These are phyloP conservation scores for Boletus reticulatus DNA, from an alignment of 768 basidiomycete genomes.

Conservation along the genomic window DNA sequence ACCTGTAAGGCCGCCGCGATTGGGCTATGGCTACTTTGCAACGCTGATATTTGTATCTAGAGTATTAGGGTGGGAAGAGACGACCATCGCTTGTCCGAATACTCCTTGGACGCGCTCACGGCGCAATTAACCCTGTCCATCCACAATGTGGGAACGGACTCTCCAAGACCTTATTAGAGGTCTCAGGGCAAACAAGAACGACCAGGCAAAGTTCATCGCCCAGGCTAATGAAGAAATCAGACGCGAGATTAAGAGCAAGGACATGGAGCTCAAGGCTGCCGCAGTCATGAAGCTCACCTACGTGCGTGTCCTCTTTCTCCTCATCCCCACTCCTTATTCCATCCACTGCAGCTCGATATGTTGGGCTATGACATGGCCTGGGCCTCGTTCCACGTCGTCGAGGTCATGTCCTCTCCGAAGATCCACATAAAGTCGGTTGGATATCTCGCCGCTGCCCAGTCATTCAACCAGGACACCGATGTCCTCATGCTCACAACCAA, in stretches of 20 bases:
- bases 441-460: constrained; percentile 89
- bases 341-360: constrained; percentile 81
- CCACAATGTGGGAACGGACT: constrained; percentile 90
- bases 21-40: too few species aligned
- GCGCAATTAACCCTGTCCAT: background rate
- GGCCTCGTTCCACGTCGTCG: constrained; percentile 96
- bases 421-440: constrained; percentile 94
- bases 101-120: background rate
- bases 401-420: constrained; percentile 94
- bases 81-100: too few species aligned
- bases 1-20: too few species aligned
- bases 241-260: constrained; percentile 85
- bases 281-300: constrained; percentile 96
- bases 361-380: constrained; percentile 92
- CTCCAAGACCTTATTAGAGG: constrained; percentile 95
- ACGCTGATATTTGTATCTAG: too few species aligned
- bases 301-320: constrained; percentile 50
- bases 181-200: constrained; percentile 91
- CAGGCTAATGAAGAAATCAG: constrained; percentile 94
- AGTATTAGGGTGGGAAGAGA: too few species aligned
- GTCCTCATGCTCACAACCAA: constrained; percentile 98
- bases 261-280: constrained; percentile 95
- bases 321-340: constrained; percentile 7
- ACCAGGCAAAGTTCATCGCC: constrained; percentile 88
- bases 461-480: constrained; percentile 92